Percentiles rank a stretch among this genome's conserved stretches.
These are phyloP conservation scores for Leccinum aurantiacum DNA, from an alignment of 768 basidiomycete genomes.

Conservation along the genomic window DNA sequence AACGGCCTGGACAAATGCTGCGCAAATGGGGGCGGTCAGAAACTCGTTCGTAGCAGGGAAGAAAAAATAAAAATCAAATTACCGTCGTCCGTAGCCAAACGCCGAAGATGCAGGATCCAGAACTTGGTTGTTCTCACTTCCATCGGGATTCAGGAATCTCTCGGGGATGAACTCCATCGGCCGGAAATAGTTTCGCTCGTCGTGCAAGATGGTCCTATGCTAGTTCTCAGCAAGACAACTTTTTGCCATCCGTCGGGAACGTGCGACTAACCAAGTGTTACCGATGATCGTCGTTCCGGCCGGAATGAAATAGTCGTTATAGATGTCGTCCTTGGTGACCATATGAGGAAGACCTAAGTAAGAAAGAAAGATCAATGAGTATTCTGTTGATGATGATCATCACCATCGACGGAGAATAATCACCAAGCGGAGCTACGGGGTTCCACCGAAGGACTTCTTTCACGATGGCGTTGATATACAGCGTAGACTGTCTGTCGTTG, in stretches of 20 bases:
- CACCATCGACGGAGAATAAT: constrained; percentile 16
- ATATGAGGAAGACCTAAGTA: constrained; percentile 31
- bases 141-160: constrained; percentile 39
- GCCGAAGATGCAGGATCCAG: constrained; percentile 32
- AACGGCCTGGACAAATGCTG: constrained; percentile 43
- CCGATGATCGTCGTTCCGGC: constrained; percentile 52
- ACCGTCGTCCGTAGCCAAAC: constrained; percentile 41
- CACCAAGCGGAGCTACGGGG: constrained; percentile 35
- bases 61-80: background rate
- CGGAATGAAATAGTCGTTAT: constrained; percentile 34
- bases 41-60: background rate
- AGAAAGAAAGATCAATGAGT: constrained; percentile 5
- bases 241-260: background rate
- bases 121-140: constrained; percentile 32
- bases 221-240: constrained; percentile 5
- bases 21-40: too few relatives aligned
- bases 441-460: constrained; percentile 36
- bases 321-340: constrained; percentile 33
- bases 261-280: constrained; percentile 49
- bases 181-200: constrained; percentile 35
- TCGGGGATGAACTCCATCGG: constrained; percentile 39
- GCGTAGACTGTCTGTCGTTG: constrained; percentile 28
- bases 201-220: constrained; percentile 40
- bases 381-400: constrained; percentile 2
- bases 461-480: constrained; percentile 30